Base-by-base conservation (phyloP, 345 rosid species). In the Moricandia arvensis region DNA sequence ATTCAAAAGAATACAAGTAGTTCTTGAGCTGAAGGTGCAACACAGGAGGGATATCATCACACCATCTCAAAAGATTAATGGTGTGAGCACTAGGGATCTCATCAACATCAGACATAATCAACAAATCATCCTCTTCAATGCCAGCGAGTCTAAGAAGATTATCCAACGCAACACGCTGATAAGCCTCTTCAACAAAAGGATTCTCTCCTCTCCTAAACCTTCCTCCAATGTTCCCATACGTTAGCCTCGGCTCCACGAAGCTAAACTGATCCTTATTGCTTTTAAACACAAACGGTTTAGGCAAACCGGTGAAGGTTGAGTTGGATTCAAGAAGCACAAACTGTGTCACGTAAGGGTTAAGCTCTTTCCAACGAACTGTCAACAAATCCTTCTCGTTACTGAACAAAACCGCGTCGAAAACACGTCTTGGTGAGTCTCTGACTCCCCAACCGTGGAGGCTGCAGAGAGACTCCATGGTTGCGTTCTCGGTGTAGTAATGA, bases 41-140 rank as follows among this genome's bases (percentile, higher is more conserved):
- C 30, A 94, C 55, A 0, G 85, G 86, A 1, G 97, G 98, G 30
- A 79, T 84, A 54, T 82, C 95, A 41, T 91, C 91, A 58, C 98
- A 94, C 98, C 98, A 94, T 71, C 98, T 81, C 83, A 94, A 70
- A 13, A 94, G 90, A 79, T 94, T 80, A 68, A 94, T 86, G 0
- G 98, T 94, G 80, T 94, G 96, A 26, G 87, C 96, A 65, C 98
- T 94, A 0, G 97, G 98, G 70, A 93, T 93, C 87, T 93, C 98
- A 62, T 93, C 98, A 0, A 87, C 97, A 72, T 93, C 98, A 8
- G 98, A 93, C 98, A 93, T 93, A 11, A 91, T 90, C 93, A 93
- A 75, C 83, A 93, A 80, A 76, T 93, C 98, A 70, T 89, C 98
- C 54, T 93, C 97, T 74, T 91, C 88, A 16, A 93, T 91, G 3